Evolutionary conservation across 1,284 basidiomycete species (phyloP), one percentile per base, ranked within the genome.

Genomic region (Sphagnurus paluster): DNA sequence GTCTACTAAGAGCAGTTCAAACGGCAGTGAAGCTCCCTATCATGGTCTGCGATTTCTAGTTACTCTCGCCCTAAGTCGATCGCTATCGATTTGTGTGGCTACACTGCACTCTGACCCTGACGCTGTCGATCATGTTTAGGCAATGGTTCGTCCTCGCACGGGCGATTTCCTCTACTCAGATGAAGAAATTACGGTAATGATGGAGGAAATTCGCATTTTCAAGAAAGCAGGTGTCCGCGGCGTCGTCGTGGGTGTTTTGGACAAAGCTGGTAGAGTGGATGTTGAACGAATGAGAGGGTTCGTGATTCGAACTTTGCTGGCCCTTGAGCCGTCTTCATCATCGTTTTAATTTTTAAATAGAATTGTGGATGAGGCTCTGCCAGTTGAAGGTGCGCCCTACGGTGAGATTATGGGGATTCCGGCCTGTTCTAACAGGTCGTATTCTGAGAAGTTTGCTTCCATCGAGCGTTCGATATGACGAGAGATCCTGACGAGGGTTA

Each of bases 401-500:
- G 11, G 17, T 20, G 21, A n/a, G 20, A 8, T 21, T n/a, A n/a
- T n/a, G n/a, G n/a, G 9, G 26, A 5, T 1, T 21, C 11, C 24
- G 28, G 17, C 19, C n/a, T n/a, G 19, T 16, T 2, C 32, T n/a
- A 21, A 39, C 13, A 32, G 13, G 5, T 35, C 17, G 46, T 41
- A 33, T 25, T 16, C 8, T 33, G 11, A 33, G 25, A 13, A 90
- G 89, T 90, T 25, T 90, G 86, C 54, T 92, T 92, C 60, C 90
- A 92, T 60, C 74, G 90, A 44, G 90, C 90, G 13, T 85, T 91
- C 56, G 90, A 92, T 60, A 82, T 91, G 81, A 77, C 79, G 3
- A 63, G 64, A 37, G 74, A 87, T 59, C 65, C 75, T 10, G 61
- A 67, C 38, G 68, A 77, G 70, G 80, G 87, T 79, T 47, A 26